Percentiles rank a stretch among this genome's conserved stretches.
phyloP scores from a whole-genome alignment of 768 basidiomycete species.

The Scleroderma citrinum region DNA sequence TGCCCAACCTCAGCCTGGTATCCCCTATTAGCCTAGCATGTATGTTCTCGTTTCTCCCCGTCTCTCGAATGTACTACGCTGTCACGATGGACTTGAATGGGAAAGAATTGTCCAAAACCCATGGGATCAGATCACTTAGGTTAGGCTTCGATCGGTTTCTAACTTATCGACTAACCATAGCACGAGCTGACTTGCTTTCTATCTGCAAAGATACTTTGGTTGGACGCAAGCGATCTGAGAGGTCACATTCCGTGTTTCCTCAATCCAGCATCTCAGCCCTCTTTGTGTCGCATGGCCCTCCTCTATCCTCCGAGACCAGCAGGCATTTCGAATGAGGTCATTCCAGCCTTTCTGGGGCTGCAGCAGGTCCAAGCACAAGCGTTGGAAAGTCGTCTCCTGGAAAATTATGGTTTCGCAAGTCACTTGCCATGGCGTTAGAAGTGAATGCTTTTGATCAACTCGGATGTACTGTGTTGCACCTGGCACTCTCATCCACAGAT shows the following conservation, averaged over 20 bases:
- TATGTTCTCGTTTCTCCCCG: no score
- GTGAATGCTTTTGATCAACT: conserved; percentile 69
- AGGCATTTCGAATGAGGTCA: conserved; percentile 58
- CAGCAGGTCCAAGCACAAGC: conserved; percentile 35
- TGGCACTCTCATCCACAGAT: conserved; percentile 64
- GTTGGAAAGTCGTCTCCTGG: conserved; percentile 25
- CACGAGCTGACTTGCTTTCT: neutral
- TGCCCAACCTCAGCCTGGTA: neutral
- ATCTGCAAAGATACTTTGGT: conserved; percentile 12
- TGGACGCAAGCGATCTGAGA: no score
- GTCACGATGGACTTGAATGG: no score
- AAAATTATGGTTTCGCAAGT: conserved; percentile 53
- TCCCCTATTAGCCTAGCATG: neutral
- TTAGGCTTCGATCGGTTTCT: no score
- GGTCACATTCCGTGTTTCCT: no score
- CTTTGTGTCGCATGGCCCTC: conserved; percentile 56
- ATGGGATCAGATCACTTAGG: no score
- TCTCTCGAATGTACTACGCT: no score
- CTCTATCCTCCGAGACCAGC: conserved; percentile 75
- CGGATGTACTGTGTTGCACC: conserved; percentile 76
- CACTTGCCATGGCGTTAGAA: conserved; percentile 37
- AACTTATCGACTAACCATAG: neutral
- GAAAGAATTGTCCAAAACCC: no score
- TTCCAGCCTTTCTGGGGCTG: conserved; percentile 28
- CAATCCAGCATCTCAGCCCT: no score